A percentile compares a stretch with the other conserved stretches of the same genome.
Conservation (phyloP, 306 rosid species). For the Gastrolobium bilobum region DNA sequence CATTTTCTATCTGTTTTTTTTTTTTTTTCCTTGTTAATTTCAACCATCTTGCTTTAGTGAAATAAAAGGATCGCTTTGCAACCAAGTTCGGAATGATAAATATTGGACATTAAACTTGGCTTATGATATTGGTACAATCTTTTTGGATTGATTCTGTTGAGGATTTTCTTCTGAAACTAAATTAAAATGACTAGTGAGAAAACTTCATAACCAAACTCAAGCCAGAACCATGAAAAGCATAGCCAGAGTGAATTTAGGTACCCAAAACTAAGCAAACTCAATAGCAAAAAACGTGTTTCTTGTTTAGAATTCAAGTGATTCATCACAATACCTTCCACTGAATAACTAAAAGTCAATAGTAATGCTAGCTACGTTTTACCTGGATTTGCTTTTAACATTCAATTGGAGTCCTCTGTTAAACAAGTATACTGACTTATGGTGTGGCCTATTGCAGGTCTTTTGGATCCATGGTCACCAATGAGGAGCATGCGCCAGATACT, state of each 20-base stretch:
- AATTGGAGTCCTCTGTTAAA: neutral
- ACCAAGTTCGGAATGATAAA: constrained; percentile 38
- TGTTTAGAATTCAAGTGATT: constrained; percentile 2
- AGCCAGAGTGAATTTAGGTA: neutral
- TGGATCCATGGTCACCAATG: constrained; percentile 83
- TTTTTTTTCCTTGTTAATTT: neutral
- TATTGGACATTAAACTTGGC: constrained; percentile 9
- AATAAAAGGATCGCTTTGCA: neutral
- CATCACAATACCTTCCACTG: constrained; percentile 2
- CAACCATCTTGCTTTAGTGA: neutral
- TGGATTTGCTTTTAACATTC: constrained; percentile 9
- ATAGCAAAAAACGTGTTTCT: too few relatives aligned
- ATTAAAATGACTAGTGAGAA: neutral
- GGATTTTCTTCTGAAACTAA: neutral
- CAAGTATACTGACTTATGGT: neutral
- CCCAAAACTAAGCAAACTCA: neutral
- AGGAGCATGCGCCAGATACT: constrained; percentile 86
- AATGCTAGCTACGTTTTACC: constrained; percentile 1
- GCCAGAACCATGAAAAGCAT: neutral
- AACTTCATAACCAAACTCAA: constrained; percentile 9
- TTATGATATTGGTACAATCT: neutral
- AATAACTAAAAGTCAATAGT: neutral
- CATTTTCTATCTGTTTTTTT: neutral
- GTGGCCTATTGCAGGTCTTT: constrained; percentile 55
- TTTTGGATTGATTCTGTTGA: neutral